Base-by-base conservation (phyloP, 495 filamentous ascomycete species). In the Tuber microsphaerosporum region DNA sequence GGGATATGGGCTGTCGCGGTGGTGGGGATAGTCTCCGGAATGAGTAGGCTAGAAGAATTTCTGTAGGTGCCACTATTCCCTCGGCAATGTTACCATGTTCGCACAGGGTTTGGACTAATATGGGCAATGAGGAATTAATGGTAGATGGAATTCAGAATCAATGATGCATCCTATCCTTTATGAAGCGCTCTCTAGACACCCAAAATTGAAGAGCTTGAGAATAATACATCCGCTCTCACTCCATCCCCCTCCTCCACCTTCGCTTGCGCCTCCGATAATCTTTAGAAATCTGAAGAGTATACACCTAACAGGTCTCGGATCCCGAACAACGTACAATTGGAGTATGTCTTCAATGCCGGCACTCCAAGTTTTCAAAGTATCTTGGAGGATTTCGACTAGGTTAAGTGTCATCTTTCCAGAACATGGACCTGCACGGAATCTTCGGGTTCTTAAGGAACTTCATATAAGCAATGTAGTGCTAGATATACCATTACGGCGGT, bases 1-100 rank as follows among this genome's bases (percentile, higher is more conserved):
- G 78, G 76, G 9, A 76, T 79, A n/a, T 79, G 77, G 77, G 77
- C 77, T 5, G 77, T 75, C 22, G 77, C 77, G 3, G 61, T 79
- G 22, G 77, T 77, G 31, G 77, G 76, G 34, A 73, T 79, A 37
- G 20, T 79, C 41, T 45, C 72, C n/a, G 77, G 77, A 45, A 79
- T 79, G 69, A 73, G 31, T 43, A 75, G 71, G 51, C 41, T 79
- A 31, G 73, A 79, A 43, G 70, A 9, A 51, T 79, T 79, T 17
- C 71, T 79, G 77, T 79, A 71, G 45, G 77, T 56, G 51, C 72
- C 78, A 39, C 41, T 44, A 16, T 31, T 65, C 26, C 26, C 0
- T 65, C 34, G 34, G 19, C 51, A 31, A 10, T 19, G 1, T 34
- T 31, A 8, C 17, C 56, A 17, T 31, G 56, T 26, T 65, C 14